Conservation (phyloP, 2,329 filamentous ascomycete species). For the Talaromyces sp. region DNA sequence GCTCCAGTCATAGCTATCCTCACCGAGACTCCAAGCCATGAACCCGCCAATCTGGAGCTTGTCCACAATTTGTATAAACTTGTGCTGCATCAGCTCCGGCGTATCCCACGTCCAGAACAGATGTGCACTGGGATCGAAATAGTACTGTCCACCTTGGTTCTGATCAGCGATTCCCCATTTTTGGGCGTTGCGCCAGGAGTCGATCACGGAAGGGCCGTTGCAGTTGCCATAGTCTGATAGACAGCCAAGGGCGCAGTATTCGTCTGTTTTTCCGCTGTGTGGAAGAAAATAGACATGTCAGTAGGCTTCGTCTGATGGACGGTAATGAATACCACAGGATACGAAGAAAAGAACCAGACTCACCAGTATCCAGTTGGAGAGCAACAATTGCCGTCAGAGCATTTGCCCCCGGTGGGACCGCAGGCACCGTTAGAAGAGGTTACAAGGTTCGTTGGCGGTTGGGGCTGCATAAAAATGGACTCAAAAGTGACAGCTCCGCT, state of each 20-base stretch:
- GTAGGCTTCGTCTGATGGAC: no score
- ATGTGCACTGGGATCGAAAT: constrained; percentile 54
- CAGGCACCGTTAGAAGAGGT: no score
- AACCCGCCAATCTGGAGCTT: constrained; percentile 59
- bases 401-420: no score
- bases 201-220: constrained; percentile 46
- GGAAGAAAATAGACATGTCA: background rate
- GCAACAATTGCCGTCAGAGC: no score
- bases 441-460: no score
- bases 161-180: constrained; percentile 52
- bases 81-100: constrained; percentile 52
- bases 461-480: no score
- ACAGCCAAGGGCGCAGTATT: constrained; percentile 29
- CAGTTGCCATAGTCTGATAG: constrained; percentile 36
- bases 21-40: constrained; percentile 70
- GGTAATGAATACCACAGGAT: no score
- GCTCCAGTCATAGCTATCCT: constrained; percentile 49
- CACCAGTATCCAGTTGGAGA: no score
- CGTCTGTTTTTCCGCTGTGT: constrained; percentile 25
- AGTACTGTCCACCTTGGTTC: constrained; percentile 60
- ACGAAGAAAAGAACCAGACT: no score
- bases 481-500: no score
- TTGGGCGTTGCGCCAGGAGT: constrained; percentile 55
- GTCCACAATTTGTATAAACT: constrained; percentile 57
- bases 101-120: constrained; percentile 74